phyloP scores from a whole-genome alignment of 345 rosid species.

The Mercurialis annua region DNA sequence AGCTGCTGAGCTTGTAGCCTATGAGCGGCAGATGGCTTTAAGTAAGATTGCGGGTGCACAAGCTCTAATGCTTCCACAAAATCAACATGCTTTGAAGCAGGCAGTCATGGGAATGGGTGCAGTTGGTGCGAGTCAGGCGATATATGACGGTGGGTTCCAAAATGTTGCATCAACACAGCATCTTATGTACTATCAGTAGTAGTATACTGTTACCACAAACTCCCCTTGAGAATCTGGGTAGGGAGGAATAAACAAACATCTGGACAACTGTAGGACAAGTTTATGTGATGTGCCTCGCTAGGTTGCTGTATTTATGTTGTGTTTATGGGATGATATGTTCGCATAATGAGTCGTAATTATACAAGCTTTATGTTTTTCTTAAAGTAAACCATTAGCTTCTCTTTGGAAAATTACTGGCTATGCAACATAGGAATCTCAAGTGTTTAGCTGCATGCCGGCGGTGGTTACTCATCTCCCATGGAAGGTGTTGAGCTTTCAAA shows the following conservation, averaged over 20 bases:
- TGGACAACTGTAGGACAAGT: not conserved
- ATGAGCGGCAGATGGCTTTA: conserved; percentile 69
- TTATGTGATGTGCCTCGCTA: not conserved
- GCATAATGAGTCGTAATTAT: not conserved
- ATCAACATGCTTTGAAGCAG: conserved; percentile 73
- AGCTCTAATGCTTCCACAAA: conserved; percentile 69
- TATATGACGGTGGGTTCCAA: conserved; percentile 78
- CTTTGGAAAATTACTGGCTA: too few relatives aligned
- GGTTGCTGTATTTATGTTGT: not conserved
- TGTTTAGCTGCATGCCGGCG: too few relatives aligned
- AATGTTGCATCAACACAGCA: conserved; percentile 74
- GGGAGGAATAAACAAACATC: not conserved
- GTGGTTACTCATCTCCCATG: too few relatives aligned
- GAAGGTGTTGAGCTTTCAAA: too few relatives aligned
- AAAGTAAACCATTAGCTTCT: too few relatives aligned
- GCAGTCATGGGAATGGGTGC: conserved; percentile 73
- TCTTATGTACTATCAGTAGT: conserved; percentile 90
- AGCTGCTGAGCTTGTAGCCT: conserved; percentile 62
- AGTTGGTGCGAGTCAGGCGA: conserved; percentile 77
- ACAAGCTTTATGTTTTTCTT: not conserved
- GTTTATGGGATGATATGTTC: not conserved
- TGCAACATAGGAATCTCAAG: too few relatives aligned
- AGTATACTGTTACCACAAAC: conserved; percentile 10
- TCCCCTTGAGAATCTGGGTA: not conserved
- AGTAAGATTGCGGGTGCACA: conserved; percentile 74